A percentile compares a stretch with the other conserved stretches of the same genome.
phyloP scores from a whole-genome alignment of 805 yeast genomes.

The Kodamaea leandrae region DNA sequence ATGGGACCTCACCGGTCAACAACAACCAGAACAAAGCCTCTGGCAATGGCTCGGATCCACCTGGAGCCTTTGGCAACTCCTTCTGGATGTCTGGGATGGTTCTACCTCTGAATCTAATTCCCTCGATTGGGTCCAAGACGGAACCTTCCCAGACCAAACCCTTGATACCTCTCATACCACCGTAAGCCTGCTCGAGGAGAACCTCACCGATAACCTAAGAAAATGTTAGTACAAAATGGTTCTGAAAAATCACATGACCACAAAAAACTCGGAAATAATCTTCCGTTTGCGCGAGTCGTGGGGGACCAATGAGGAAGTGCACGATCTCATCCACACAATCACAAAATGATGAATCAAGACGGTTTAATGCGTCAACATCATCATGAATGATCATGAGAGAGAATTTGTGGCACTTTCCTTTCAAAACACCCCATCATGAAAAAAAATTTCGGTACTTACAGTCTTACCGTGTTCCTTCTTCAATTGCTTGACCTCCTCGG shows the following conservation, averaged over 20 bases:
- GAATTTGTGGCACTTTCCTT: background rate
- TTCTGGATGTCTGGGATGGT: slow-evolving; percentile 72
- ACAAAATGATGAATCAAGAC: no score
- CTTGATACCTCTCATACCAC: slow-evolving; percentile 80
- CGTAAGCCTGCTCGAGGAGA: slow-evolving; percentile 47
- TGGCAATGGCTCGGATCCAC: slow-evolving; percentile 64
- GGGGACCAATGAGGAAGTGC: background rate
- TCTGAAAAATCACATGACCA: slow-evolving; percentile 15
- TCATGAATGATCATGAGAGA: no score
- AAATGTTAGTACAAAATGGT: slow-evolving; percentile 4
- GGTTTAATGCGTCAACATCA: no score
- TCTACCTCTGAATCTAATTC: slow-evolving; percentile 75
- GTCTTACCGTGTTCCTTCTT: slow-evolving; percentile 88
- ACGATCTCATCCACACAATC: no score
- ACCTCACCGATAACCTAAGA: slow-evolving; percentile 44
- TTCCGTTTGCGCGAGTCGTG: background rate
- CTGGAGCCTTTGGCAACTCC: slow-evolving; percentile 58
- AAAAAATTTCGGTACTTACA: slow-evolving; percentile 42
- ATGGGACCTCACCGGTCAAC: slow-evolving; percentile 70
- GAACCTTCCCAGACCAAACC: slow-evolving; percentile 81
- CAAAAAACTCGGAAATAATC: background rate
- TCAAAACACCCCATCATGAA: background rate
- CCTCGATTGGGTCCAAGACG: slow-evolving; percentile 69
- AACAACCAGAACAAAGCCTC: slow-evolving; percentile 77
- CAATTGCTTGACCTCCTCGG: slow-evolving; percentile 85